Base-by-base conservation (phyloP, 345 rosid species). In the Lenwebbia sp. region DNA sequence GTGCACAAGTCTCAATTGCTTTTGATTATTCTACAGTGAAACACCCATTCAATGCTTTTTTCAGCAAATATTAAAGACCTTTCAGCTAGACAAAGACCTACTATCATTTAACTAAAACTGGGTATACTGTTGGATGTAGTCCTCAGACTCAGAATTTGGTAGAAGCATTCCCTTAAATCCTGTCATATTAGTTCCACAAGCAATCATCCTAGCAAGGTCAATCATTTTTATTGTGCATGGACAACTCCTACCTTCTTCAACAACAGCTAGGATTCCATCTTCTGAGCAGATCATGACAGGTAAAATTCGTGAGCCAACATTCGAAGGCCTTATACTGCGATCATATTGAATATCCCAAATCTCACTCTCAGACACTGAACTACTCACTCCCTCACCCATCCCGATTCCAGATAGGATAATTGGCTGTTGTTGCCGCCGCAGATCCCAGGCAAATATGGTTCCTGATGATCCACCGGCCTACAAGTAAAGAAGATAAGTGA, bases 381-480 rank as follows among this genome's bases (percentile, higher is more conserved):
- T 87, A 82, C 78, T 87, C 23, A 82, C 84, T 86, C 74, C 85
- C 65, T 90, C 94, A 74, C 89, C 93, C 25, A 85, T 74, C 76
- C 90, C 93, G 37, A 86, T 83, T 83, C 96, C 97, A 88, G 98
- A 93, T 49, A 96, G 96, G 84, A 95, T 85, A 84, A 94, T 90
- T 54, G 98, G 93, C 55, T 91, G 92, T 54, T 93, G 91, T 21
- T 90, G 97, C 91, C 93, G 88, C 22, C 98, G 91, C 75, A 93
- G 92, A 90, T 97, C 99, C 99, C 98, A 97, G 56, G 95, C 98
- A 92, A 97, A 95, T 56, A 95, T 91, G 82, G 92, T 89, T 28
- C 98, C 98, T 5, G 91, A 90, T 26, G 99, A 97, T 54, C 99
- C 99, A 88, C 98, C 98, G 23, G 96, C 98, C 99, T 95, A 89